Evolutionary conservation across 495 filamentous ascomycete genomes (phyloP).

Genomic region (Tetracladium marchalianum): DNA sequence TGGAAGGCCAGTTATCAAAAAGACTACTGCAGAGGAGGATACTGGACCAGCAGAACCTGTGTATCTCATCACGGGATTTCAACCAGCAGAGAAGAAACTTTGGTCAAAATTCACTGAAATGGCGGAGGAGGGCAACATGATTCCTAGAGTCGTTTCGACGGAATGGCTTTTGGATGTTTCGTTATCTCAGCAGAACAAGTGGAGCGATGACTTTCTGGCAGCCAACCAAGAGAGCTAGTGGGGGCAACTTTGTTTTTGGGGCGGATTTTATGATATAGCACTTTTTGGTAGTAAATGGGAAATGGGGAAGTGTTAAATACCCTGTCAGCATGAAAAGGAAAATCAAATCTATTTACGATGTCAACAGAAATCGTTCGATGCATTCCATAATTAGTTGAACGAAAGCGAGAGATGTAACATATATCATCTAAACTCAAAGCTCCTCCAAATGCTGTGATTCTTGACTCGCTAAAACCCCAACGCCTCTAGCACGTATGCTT

Average conservation of each 20-base stretch:
- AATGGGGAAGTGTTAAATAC: background rate
- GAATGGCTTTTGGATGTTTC: constrained; percentile 88
- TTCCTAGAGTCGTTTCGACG: constrained; percentile 62
- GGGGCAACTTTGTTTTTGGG: constrained; percentile 1
- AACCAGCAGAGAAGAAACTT: constrained; percentile 54
- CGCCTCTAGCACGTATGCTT: too few relatives aligned
- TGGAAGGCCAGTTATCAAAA: constrained; percentile 48
- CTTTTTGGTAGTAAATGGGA: background rate
- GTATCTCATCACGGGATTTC: constrained; percentile 61
- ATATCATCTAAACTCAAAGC: background rate
- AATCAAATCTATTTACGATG: background rate
- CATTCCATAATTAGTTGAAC: too few relatives aligned
- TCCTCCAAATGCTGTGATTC: constrained; percentile 7
- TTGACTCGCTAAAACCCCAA: too few relatives aligned
- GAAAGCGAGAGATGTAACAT: background rate
- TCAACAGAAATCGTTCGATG: background rate
- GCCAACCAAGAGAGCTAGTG: background rate
- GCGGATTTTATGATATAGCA: background rate
- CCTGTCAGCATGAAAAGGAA: too few relatives aligned
- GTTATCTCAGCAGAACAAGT: constrained; percentile 69
- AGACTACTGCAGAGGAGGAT: constrained; percentile 43
- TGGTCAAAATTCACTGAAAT: constrained; percentile 76
- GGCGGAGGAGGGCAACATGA: constrained; percentile 59
- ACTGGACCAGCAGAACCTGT: constrained; percentile 56
- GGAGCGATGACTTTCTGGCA: constrained; percentile 49